Base-by-base conservation (phyloP, 352 stramenopile genomes). In the Phytopythium boreale region DNA sequence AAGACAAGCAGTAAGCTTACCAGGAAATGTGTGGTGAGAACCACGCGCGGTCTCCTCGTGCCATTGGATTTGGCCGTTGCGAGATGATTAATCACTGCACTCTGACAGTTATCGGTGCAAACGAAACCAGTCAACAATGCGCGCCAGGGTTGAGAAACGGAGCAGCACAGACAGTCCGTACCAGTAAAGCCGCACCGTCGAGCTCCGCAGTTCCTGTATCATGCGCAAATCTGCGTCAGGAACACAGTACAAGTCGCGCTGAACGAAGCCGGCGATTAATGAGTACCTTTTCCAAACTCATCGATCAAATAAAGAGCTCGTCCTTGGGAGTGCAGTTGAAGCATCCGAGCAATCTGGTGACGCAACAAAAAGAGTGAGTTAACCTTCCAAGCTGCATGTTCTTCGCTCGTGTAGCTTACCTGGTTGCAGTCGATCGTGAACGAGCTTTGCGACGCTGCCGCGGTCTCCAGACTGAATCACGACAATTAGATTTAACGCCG, bases 351-450 rank as follows among this genome's bases (percentile, higher is more conserved):
- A 60, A 96, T 84, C 84, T 96, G 43, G 4, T 5, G 22, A 26
- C 17, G 10, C 20, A 50, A 27, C 43, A 24, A 50, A 50, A 22
- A 22, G 15, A 47, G 26, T 27, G 43, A 50, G 43, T 20, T 20
- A 26, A 5, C 43, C 6, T 8, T 22, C 17, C 2, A 27, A 26
- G 9, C 7, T 22, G 2, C 43, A 26, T 19, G 19, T 50, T 50
- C 0, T 17, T 50, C 10, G 9, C 43, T 26, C 5, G 20, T 0
- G 20, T 22, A 27, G 4, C 56, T 17, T 65, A 95, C 88, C 75
- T 96, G 88, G 29, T 82, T 90, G 69, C 84, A 95, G 67, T 96
- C 88, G 39, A 96, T 95, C 9, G 88, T 95, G 56, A 96, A 96
- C 8, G 88, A 94, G 60, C 86, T 95, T 50, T 95, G 86, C 3